These are phyloP conservation scores for Teratosphaeria viscida DNA, from an alignment of 2,329 filamentous ascomycete genomes.

Conservation along the genomic window DNA sequence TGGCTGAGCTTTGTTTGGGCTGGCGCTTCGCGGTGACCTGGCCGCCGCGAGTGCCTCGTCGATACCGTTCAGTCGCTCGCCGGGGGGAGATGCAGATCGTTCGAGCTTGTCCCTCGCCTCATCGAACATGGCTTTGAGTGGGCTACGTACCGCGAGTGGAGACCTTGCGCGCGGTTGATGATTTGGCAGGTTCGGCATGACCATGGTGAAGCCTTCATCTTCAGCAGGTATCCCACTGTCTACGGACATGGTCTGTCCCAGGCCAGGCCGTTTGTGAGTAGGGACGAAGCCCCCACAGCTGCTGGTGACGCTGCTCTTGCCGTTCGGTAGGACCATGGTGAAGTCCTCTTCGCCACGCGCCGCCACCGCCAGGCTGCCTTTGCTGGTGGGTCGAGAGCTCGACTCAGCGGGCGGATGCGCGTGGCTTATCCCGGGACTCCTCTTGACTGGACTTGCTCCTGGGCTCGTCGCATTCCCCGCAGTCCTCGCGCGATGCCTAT, in stretches of 20 bases:
- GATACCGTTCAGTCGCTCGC: slow-evolving; percentile 4
- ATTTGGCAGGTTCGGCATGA: slow-evolving; percentile 31
- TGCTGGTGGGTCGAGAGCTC: slow-evolving; percentile 23
- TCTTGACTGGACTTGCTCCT: slow-evolving; percentile 22
- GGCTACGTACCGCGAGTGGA: slow-evolving; percentile 21
- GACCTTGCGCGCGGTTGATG: slow-evolving; percentile 16
- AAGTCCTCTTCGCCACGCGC: slow-evolving; percentile 33
- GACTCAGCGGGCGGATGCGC: slow-evolving; percentile 8
- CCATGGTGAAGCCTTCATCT: slow-evolving; percentile 41
- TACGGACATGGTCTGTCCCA: slow-evolving; percentile 29
- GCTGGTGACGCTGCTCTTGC: slow-evolving; percentile 18
- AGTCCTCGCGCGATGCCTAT: slow-evolving; percentile 19
- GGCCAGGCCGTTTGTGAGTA: slow-evolving; percentile 26
- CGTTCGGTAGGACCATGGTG: slow-evolving; percentile 37
- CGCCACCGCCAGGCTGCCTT: slow-evolving; percentile 17
- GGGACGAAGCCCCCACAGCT: slow-evolving; percentile 24
- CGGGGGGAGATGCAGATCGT: slow-evolving; percentile 5
- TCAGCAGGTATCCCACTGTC: slow-evolving; percentile 31
- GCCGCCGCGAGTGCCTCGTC: slow-evolving; percentile 4
- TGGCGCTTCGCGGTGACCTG: slow-evolving; percentile 2
- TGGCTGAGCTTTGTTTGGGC: slow-evolving; percentile 15
- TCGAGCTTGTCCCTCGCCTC: slow-evolving; percentile 19
- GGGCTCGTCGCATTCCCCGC: slow-evolving; percentile 13
- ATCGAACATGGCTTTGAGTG: slow-evolving; percentile 25
- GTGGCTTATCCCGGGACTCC: slow-evolving; percentile 13